Evolutionary conservation across 345 rosid species (phyloP).

Genomic region (Gossypium longicalyx): DNA sequence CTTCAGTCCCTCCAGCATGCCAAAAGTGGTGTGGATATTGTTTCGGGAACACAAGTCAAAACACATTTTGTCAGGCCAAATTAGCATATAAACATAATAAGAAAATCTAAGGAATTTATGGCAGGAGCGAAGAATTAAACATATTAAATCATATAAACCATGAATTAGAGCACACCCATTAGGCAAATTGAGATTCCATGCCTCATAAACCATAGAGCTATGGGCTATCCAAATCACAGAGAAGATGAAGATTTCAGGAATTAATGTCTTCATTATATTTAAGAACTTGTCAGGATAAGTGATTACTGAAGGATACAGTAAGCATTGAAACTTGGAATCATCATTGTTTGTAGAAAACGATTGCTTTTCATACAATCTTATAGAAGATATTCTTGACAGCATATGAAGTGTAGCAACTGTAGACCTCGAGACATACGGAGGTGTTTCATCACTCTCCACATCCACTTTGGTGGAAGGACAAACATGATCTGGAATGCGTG

Average conservation of each 20-base stretch:
- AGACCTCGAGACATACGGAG: slow-evolving; percentile 42
- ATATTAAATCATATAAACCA: background rate
- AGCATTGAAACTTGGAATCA: slow-evolving; percentile 27
- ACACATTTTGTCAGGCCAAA: slow-evolving; percentile 69
- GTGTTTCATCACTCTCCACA: slow-evolving; percentile 29
- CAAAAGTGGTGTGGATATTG: slow-evolving; percentile 61
- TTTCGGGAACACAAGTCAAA: slow-evolving; percentile 55
- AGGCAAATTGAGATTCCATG: background rate
- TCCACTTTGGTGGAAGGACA: slow-evolving; percentile 36
- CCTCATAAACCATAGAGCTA: background rate
- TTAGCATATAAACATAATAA: slow-evolving; percentile 36
- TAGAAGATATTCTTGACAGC: slow-evolving; percentile 51
- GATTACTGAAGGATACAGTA: slow-evolving; percentile 60
- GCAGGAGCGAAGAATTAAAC: background rate
- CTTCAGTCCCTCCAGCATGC: slow-evolving; percentile 72
- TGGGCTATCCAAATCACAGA: background rate
- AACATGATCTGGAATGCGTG: slow-evolving; percentile 40
- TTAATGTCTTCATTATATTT: background rate
- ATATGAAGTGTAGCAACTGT: slow-evolving; percentile 21
- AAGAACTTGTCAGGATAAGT: slow-evolving; percentile 9
- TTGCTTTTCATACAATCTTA: slow-evolving; percentile 35
- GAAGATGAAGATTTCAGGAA: slow-evolving; percentile 3
- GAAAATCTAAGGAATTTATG: background rate
- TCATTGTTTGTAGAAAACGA: slow-evolving; percentile 19
- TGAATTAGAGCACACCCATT: background rate